phyloP scores from a whole-genome alignment of 2,329 filamentous ascomycete genomes.

The Hypoxylon sp. region DNA sequence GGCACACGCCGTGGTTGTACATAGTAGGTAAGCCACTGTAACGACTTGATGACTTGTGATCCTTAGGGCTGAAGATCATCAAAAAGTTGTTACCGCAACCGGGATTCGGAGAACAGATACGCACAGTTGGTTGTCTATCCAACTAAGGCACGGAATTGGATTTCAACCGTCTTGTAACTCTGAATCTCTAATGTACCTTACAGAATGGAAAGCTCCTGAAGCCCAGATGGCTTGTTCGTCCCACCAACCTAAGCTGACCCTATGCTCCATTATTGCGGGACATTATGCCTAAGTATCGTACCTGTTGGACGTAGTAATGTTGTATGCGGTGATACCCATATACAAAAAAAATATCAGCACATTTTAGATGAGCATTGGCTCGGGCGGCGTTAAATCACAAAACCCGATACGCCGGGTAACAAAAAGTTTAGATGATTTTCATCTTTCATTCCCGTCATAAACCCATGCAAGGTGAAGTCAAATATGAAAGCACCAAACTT shows the following conservation, averaged over 20 bases:
- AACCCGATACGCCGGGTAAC: constrained; percentile 24
- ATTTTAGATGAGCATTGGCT: constrained; percentile 5
- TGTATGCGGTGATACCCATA: constrained; percentile 34
- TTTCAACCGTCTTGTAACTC: constrained; percentile 15
- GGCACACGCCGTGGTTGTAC: constrained; percentile 5
- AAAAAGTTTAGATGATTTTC: constrained; percentile 5
- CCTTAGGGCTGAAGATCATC: constrained; percentile 23
- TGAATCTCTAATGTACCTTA: constrained; percentile 23
- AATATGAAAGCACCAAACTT: background rate
- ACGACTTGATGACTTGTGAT: constrained; percentile 12
- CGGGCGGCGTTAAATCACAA: constrained; percentile 34
- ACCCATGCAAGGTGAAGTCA: constrained; percentile 10
- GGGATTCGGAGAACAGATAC: constrained; percentile 35
- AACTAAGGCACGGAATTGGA: constrained; percentile 18
- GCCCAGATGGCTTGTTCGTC: constrained; percentile 21
- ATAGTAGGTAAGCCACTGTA: constrained; percentile 3
- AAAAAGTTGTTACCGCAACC: constrained; percentile 14
- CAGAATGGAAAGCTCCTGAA: background rate
- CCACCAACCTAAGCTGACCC: constrained; percentile 17
- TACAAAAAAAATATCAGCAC: constrained; percentile 9
- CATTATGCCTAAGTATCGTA: constrained; percentile 2
- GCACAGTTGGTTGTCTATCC: constrained; percentile 21
- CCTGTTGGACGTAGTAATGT: constrained; percentile 12
- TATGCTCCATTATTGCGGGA: constrained; percentile 25
- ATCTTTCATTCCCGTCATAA: constrained; percentile 11